A percentile compares a stretch with the other conserved stretches of the same genome.
These are phyloP conservation scores for Plasmodium vivax DNA, from an alignment of 169 alveolate genomes.

Conservation along the genomic window DNA sequence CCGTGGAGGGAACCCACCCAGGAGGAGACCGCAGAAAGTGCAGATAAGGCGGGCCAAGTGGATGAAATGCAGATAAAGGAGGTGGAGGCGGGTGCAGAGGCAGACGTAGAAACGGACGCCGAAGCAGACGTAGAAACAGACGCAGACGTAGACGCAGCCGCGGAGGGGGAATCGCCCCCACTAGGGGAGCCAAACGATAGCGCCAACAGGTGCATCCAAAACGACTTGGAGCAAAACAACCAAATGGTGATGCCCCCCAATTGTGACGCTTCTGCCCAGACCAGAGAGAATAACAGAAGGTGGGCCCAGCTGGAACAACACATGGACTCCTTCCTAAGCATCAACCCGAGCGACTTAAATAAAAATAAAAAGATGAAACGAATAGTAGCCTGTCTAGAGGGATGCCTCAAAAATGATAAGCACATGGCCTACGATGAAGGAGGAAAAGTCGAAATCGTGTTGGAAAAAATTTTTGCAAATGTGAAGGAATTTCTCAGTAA, in stretches of 20 bases:
- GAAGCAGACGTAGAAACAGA: neutral
- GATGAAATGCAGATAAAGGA: constrained; percentile 4
- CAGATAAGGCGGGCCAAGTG: neutral
- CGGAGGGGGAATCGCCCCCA: neutral
- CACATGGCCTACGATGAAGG: constrained; percentile 9
- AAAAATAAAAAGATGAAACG: constrained; percentile 48
- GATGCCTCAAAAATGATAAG: constrained; percentile 39
- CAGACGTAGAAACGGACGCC: neutral
- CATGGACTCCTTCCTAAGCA: constrained; percentile 19
- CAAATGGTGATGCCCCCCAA: neutral
- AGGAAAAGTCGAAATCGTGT: neutral
- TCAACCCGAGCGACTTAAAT: constrained; percentile 22
- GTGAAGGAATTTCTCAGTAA: constrained; percentile 5
- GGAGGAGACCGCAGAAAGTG: neutral
- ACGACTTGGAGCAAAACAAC: neutral
- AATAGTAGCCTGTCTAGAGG: constrained; percentile 24
- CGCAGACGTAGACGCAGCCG: neutral
- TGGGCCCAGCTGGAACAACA: neutral
- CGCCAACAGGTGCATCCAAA: neutral
- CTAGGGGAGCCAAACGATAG: neutral
- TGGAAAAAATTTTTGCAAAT: constrained; percentile 32
- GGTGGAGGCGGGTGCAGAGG: neutral
- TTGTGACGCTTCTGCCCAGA: neutral
- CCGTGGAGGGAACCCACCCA: neutral
- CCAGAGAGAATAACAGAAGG: neutral